Percentiles rank a stretch among this genome's conserved stretches.
Conservation (phyloP, 805 yeast genomes). For the Pichia occidentalis region DNA sequence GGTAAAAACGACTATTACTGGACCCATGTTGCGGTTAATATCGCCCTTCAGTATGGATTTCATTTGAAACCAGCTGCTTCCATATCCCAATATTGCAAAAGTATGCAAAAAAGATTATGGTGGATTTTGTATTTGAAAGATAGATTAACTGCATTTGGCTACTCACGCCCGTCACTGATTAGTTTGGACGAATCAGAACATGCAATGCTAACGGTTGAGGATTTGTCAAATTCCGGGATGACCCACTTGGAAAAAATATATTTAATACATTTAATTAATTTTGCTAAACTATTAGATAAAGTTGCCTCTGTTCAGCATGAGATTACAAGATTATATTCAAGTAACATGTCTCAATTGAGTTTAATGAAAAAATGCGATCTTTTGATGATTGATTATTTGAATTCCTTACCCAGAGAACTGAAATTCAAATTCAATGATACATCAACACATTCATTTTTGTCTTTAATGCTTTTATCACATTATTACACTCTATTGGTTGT, state of each 20-base stretch:
- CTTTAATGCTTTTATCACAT: slow-evolving; percentile 56
- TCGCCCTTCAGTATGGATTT: slow-evolving; percentile 73
- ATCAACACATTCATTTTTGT: slow-evolving; percentile 46
- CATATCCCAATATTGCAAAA: slow-evolving; percentile 19
- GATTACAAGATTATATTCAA: slow-evolving; percentile 53
- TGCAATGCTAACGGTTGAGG: slow-evolving; percentile 61
- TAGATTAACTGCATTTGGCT: slow-evolving; percentile 59
- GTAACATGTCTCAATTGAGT: slow-evolving; percentile 34
- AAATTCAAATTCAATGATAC: slow-evolving; percentile 55
- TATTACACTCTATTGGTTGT: slow-evolving; percentile 69
- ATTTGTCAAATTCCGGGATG: slow-evolving; percentile 51
- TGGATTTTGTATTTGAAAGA: slow-evolving; percentile 74
- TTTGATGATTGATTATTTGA: slow-evolving; percentile 73
- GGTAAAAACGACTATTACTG: slow-evolving; percentile 66
- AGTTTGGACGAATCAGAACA: slow-evolving; percentile 72
- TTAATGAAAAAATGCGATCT: slow-evolving; percentile 57
- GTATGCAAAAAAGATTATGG: slow-evolving; percentile 38
- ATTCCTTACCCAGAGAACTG: slow-evolving; percentile 54
- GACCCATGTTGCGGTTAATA: slow-evolving; percentile 62
- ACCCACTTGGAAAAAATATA: slow-evolving; percentile 45
- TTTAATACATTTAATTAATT: slow-evolving; percentile 56
- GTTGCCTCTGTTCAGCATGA: slow-evolving; percentile 64
- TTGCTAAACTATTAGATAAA: slow-evolving; percentile 66
- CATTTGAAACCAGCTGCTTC: slow-evolving; percentile 38
- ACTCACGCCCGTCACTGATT: slow-evolving; percentile 65